Base-by-base conservation (phyloP, 2,329 filamentous ascomycete genomes). In the Knufia fluminis region DNA sequence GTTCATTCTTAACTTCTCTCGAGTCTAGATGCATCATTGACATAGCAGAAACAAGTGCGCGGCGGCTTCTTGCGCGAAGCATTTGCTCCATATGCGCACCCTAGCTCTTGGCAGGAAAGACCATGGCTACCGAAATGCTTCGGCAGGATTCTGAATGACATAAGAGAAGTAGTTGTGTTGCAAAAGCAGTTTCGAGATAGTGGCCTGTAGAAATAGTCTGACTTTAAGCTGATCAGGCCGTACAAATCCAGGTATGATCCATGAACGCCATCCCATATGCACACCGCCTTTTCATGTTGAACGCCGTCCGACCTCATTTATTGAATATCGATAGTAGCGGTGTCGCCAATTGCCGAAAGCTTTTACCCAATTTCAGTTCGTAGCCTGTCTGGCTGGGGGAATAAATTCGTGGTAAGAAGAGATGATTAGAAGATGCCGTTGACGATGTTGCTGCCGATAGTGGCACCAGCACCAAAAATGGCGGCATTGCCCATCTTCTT, bases 371-470 rank as follows among this genome's bases (percentile, higher is more conserved):
- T 28, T n/a, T 19, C 22, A 48, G 17, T 33, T 48, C 35, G 45
- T 48, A 40, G 45, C 35, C 45, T 23, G 10, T 8, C 16, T 48
- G 3, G 45, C 22, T 35, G 28, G 12, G 24, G 28, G 17, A 31
- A 28, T 17, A 38, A 40, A 20, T 16, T 36, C 12, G 19, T 17
- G 28, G 32, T n/a, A n/a, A n/a, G n/a, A n/a, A n/a, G 24, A 24
- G 23, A 20, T 28, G 45, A 39, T 70, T 81, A 94, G 67, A 95
- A 92, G 60, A 94, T 94, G 55, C 83, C 81, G 68, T 94, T 92
- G 59, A 95, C 88, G 63, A 95, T 80, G 64, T 94, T 92, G 58
- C 84, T 80, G 63, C 90, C 90, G 56, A 95, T 84, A 1, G 87
- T 92, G 43, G 91, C 90, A 67, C 91, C 90, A 42, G 91, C 91